phyloP scores from a whole-genome alignment of 306 rosid species.

The Vachellia collinsii region DNA sequence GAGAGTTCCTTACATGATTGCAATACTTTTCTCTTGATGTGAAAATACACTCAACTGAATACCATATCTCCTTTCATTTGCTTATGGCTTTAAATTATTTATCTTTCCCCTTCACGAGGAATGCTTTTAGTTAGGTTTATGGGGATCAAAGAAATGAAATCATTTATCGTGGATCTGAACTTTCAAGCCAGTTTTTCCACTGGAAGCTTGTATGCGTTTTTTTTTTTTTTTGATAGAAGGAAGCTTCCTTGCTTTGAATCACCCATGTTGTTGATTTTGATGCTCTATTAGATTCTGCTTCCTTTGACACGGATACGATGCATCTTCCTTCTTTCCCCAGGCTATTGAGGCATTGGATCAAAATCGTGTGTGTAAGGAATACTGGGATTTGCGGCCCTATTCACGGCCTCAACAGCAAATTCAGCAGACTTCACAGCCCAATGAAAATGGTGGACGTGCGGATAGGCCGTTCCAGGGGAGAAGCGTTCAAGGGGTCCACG shows the following conservation, averaged over 20 bases:
- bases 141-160: neutral
- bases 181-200: slow-evolving; percentile 1
- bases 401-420: slow-evolving; percentile 88
- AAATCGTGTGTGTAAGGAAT: slow-evolving; percentile 76
- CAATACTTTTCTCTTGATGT: neutral
- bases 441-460: slow-evolving; percentile 37
- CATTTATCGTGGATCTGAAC: neutral
- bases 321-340: slow-evolving; percentile 47
- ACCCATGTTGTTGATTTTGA: neutral
- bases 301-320: slow-evolving; percentile 16
- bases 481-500: slow-evolving; percentile 43
- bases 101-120: neutral
- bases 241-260: slow-evolving; percentile 14
- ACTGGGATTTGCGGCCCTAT: slow-evolving; percentile 96
- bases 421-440: slow-evolving; percentile 60
- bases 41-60: neutral
- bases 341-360: slow-evolving; percentile 91
- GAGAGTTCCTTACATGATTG: neutral
- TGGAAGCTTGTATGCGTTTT: too few species aligned
- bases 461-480: neutral
- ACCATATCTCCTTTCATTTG: neutral
- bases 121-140: neutral
- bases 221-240: neutral
- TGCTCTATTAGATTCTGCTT: slow-evolving; percentile 18
- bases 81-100: neutral